These are phyloP conservation scores for Eutypella sp. DNA, from an alignment of 2,329 filamentous ascomycete genomes.

Conservation along the genomic window DNA sequence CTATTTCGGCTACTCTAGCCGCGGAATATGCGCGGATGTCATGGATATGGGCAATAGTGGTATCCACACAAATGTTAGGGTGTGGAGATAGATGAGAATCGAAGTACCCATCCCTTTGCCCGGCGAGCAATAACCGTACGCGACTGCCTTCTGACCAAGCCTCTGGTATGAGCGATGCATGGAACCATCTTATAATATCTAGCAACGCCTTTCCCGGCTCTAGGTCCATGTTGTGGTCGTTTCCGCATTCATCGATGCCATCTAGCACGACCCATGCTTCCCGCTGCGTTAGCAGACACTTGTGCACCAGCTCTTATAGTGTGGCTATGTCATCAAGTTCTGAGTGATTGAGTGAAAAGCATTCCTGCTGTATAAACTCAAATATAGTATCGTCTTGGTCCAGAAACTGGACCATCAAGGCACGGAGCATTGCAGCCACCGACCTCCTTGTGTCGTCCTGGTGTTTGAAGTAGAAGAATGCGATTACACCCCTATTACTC, in stretches of 20 bases:
- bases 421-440: constrained; percentile 5
- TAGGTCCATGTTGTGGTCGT: neutral
- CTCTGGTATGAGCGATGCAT: constrained; percentile 2
- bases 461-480: constrained; percentile 13
- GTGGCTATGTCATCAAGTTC: neutral
- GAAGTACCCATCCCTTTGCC: constrained; percentile 4
- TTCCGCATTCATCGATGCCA: constrained; percentile 6
- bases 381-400: neutral
- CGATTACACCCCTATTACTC: neutral
- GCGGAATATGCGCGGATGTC: neutral
- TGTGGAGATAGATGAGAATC: constrained; percentile 1
- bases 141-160: neutral
- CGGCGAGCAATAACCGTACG: constrained; percentile 3
- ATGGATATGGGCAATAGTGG: neutral
- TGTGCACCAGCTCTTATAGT: constrained; percentile 1
- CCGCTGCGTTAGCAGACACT: constrained; percentile 2
- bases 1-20: neutral
- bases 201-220: neutral
- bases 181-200: constrained; percentile 3
- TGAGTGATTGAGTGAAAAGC: neutral
- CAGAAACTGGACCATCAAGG: constrained; percentile 4
- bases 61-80: constrained; percentile 4
- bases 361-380: constrained; percentile 1
- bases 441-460: constrained; percentile 2
- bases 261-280: constrained; percentile 5